Percentiles rank a stretch among this genome's conserved stretches.
Evolutionary conservation across 2,329 filamentous ascomycete genomes (phyloP).

Genomic region (Phoma sp.): DNA sequence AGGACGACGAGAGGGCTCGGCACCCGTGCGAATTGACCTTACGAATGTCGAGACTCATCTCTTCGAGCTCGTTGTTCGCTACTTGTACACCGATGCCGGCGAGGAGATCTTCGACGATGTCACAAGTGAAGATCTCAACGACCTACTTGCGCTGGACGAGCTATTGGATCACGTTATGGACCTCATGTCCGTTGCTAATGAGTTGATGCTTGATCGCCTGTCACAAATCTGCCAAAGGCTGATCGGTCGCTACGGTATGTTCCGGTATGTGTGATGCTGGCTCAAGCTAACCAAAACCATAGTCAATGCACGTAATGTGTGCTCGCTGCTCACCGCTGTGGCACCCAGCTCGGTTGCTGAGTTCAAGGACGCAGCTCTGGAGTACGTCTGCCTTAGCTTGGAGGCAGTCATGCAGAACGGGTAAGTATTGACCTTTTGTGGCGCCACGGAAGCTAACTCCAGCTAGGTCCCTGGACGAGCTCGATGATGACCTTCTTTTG

Average conservation of each 20-base stretch:
- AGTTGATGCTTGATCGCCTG: conserved; percentile 91
- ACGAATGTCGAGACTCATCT: conserved; percentile 76
- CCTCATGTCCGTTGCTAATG: conserved; percentile 87
- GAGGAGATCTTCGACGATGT: conserved; percentile 82
- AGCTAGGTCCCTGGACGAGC: conserved; percentile 73
- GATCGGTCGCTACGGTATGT: conserved; percentile 76
- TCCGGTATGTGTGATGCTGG: conserved; percentile 19
- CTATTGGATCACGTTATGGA: conserved; percentile 91
- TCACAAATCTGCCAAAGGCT: conserved; percentile 88
- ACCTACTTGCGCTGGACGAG: conserved; percentile 67
- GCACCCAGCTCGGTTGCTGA: conserved; percentile 80
- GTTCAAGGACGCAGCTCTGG: conserved; percentile 86
- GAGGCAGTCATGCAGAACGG: conserved; percentile 93
- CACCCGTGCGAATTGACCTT: conserved; percentile 75
- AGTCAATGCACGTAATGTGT: conserved; percentile 72
- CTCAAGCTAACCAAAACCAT: conserved; percentile 9
- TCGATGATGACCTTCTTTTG: conserved; percentile 81
- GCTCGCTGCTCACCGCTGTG: conserved; percentile 82
- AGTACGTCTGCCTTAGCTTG: conserved; percentile 90
- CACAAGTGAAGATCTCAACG: conserved; percentile 63
- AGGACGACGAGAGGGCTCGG: conserved; percentile 62
- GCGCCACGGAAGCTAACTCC: conserved; percentile 15
- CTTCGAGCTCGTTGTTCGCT: conserved; percentile 79
- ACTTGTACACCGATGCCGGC: conserved; percentile 84
- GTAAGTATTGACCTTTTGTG: conserved; percentile 39